phyloP scores from a whole-genome alignment of 164 flowering plant species.

The Hamamelis virginiana region DNA sequence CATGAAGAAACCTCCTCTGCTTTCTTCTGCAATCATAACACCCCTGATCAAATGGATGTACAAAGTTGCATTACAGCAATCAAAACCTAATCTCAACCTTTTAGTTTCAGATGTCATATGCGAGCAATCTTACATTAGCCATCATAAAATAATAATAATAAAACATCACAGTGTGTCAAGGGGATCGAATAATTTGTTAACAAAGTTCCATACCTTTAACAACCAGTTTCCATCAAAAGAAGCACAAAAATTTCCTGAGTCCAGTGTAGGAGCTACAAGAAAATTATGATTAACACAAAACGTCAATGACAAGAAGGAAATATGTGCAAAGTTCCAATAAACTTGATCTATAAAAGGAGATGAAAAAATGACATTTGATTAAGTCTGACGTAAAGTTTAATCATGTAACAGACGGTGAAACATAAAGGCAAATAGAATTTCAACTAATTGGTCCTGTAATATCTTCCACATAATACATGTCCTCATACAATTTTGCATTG shows the following conservation, averaged over 20 bases:
- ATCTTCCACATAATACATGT: too few species aligned
- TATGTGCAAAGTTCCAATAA: too few species aligned
- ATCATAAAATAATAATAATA: neutral
- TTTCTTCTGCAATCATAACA: slow-evolving; percentile 26
- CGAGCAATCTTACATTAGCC: neutral
- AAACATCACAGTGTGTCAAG: neutral
- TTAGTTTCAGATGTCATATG: neutral
- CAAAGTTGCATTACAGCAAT: neutral
- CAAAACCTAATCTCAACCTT: neutral
- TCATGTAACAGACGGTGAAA: too few species aligned
- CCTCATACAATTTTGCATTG: too few species aligned
- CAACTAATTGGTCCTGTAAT: too few species aligned
- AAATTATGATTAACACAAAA: neutral
- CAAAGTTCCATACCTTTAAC: slow-evolving; percentile 11
- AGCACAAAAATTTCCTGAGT: slow-evolving; percentile 7
- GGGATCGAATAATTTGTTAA: neutral
- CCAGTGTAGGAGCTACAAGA: slow-evolving; percentile 13
- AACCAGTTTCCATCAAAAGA: slow-evolving; percentile 6
- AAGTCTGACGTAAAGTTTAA: too few species aligned
- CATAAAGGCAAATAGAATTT: too few species aligned
- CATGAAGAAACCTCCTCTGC: slow-evolving; percentile 50
- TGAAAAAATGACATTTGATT: too few species aligned
- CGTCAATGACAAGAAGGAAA: too few species aligned
- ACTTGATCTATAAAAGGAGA: too few species aligned
- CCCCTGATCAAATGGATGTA: neutral